These are phyloP conservation scores for Trypanosomatidae sp. DNA, from an alignment of 208 protist species.

Conservation along the genomic window DNA sequence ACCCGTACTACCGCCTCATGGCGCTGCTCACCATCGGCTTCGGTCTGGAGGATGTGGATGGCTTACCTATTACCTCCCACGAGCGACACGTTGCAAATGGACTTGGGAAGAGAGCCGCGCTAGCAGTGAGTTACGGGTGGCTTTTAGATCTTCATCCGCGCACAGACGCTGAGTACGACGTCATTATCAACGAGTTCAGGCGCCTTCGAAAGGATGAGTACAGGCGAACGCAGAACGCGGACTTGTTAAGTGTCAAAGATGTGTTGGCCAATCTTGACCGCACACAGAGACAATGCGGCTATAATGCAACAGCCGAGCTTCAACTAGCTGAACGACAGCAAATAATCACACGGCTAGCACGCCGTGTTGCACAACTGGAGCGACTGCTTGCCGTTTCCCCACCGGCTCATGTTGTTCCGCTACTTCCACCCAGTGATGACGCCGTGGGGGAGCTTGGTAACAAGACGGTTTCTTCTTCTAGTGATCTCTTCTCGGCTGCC, in stretches of 20 bases:
- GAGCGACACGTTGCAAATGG: constrained; percentile 48
- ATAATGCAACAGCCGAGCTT: constrained; percentile 1
- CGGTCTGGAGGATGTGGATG: constrained; percentile 63
- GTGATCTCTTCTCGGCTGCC: constrained; percentile 20
- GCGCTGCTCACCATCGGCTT: constrained; percentile 63
- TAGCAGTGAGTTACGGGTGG: constrained; percentile 85
- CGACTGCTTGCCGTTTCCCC: constrained; percentile 9
- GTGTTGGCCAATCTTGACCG: constrained; percentile 6
- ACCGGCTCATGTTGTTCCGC: constrained; percentile 6
- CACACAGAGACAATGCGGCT: neutral
- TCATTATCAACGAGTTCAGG: constrained; percentile 49
- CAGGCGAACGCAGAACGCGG: neutral
- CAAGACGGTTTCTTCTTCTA: neutral
- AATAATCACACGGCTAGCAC: constrained; percentile 26
- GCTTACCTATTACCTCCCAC: constrained; percentile 37
- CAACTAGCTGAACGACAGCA: constrained; percentile 18
- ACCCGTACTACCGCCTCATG: constrained; percentile 85
- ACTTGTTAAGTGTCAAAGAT: constrained; percentile 1
- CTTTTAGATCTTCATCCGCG: constrained; percentile 49
- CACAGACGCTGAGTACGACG: constrained; percentile 41
- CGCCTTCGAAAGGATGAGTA: constrained; percentile 15
- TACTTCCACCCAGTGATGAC: constrained; percentile 8
- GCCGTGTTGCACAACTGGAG: constrained; percentile 23
- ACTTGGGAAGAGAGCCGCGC: constrained; percentile 41
- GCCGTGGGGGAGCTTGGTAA: neutral